These are phyloP conservation scores for Acanthamoeba castellanii DNA, from an alignment of 208 protist species.

Conservation along the genomic window DNA sequence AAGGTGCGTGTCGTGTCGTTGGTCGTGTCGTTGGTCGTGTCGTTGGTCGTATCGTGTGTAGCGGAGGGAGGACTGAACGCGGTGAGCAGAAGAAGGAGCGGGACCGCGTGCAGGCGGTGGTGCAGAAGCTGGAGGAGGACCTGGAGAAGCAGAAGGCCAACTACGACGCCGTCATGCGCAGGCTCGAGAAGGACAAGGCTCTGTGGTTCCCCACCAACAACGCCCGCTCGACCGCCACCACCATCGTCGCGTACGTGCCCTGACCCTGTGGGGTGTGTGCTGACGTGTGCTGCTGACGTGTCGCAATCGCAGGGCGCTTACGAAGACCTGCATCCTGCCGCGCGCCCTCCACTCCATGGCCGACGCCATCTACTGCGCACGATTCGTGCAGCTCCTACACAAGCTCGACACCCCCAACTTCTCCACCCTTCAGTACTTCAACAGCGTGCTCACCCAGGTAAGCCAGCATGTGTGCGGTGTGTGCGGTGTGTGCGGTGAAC, in stretches of 20 bases:
- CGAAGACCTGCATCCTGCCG: conserved; percentile 87
- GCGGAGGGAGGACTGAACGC: too few relatives aligned
- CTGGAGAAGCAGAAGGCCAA: conserved; percentile 64
- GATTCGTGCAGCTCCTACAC: conserved; percentile 83
- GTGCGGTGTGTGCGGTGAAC: not conserved
- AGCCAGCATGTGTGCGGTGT: too few relatives aligned
- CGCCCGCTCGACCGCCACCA: not conserved
- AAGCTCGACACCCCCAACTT: conserved; percentile 78
- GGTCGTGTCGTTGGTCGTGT: too few relatives aligned
- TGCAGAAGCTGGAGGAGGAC: conserved; percentile 77
- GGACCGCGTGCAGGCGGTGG: conserved; percentile 33
- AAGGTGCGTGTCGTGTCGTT: too few relatives aligned
- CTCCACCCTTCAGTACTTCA: conserved; percentile 78
- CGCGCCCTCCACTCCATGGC: conserved; percentile 77
- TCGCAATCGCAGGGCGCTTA: conserved; percentile 34
- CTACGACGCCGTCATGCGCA: conserved; percentile 60
- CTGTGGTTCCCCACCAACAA: conserved; percentile 40
- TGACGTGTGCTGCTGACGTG: too few relatives aligned
- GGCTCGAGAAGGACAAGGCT: conserved; percentile 30
- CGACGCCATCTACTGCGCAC: conserved; percentile 85
- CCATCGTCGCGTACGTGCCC: not conserved
- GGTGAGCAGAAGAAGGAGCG: conserved; percentile 78
- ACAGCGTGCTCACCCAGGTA: conserved; percentile 57
- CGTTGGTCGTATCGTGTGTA: too few relatives aligned
- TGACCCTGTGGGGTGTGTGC: too few relatives aligned